Conservation (phyloP, 2,329 filamentous ascomycete species). For the Exserohilum rostratum region DNA sequence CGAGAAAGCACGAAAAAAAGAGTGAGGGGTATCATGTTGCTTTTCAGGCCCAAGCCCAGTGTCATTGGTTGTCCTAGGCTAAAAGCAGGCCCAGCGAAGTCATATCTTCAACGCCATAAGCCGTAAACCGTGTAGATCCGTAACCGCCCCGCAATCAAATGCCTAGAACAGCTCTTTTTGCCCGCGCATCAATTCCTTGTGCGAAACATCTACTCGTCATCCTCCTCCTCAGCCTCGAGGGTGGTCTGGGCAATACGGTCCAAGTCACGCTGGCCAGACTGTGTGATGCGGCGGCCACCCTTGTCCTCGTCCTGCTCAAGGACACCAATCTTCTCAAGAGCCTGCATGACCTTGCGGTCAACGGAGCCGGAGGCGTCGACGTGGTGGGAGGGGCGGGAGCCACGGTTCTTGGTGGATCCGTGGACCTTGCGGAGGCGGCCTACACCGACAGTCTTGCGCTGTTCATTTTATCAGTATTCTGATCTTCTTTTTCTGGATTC, state of each 20-base stretch:
- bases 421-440: conserved; percentile 96
- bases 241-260: conserved; percentile 70
- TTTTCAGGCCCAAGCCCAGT: conserved; percentile 42
- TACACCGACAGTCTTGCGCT: conserved; percentile 97
- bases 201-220: conserved; percentile 45
- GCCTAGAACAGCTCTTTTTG: conserved; percentile 29
- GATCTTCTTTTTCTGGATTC: neutral
- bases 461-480: conserved; percentile 1
- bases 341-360: conserved; percentile 96
- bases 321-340: conserved; percentile 99
- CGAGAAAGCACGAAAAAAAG: neutral
- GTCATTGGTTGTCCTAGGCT: conserved; percentile 46
- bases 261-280: conserved; percentile 98
- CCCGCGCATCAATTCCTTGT: neutral
- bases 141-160: conserved; percentile 34
- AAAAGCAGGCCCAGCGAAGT: conserved; percentile 34
- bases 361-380: conserved; percentile 93
- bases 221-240: conserved; percentile 57
- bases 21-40: conserved; percentile 35
- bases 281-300: conserved; percentile 97
- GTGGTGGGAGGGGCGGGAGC: conserved; percentile 88
- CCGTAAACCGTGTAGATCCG: conserved; percentile 43
- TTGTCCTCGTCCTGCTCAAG: conserved; percentile 98
- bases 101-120: conserved; percentile 45
- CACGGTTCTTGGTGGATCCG: conserved; percentile 93